Conservation (phyloP, 2,329 filamentous ascomycete species). For the Microascus cirrosus region DNA sequence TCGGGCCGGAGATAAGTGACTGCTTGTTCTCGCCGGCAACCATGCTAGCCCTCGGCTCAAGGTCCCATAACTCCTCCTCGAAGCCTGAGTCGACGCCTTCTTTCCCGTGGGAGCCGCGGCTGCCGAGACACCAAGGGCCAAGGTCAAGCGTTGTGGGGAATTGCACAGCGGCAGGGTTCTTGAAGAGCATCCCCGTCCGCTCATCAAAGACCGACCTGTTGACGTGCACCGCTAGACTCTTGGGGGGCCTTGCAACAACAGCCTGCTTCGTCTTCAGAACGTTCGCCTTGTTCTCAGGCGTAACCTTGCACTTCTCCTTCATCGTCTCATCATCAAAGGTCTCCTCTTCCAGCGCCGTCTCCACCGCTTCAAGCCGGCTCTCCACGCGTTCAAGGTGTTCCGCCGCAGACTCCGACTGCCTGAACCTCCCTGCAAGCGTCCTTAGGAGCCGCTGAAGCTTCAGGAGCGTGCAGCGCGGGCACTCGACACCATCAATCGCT, state of each 20-base stretch:
- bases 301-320: slow-evolving; percentile 52
- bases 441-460: slow-evolving; percentile 37
- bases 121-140: slow-evolving; percentile 75
- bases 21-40: slow-evolving; percentile 42
- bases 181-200: slow-evolving; percentile 63
- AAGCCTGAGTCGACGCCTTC: background rate
- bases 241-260: slow-evolving; percentile 71
- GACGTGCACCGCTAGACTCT: slow-evolving; percentile 73
- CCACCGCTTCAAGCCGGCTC: slow-evolving; percentile 52
- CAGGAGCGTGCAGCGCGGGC: slow-evolving; percentile 77
- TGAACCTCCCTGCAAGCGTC: slow-evolving; percentile 20
- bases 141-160: slow-evolving; percentile 70
- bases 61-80: slow-evolving; percentile 55
- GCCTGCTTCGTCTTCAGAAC: slow-evolving; percentile 85
- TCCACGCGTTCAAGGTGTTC: slow-evolving; percentile 38
- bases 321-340: slow-evolving; percentile 65
- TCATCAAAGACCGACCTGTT: slow-evolving; percentile 91
- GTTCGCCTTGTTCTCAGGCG: slow-evolving; percentile 55
- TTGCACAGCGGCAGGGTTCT: slow-evolving; percentile 69
- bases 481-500: slow-evolving; percentile 80
- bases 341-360: slow-evolving; percentile 64
- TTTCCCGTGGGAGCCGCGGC: slow-evolving; percentile 11
- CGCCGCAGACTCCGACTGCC: background rate
- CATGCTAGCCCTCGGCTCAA: slow-evolving; percentile 62
- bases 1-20: slow-evolving; percentile 42